Evolutionary conservation across 768 basidiomycete genomes (phyloP).

Genomic region (Tylopilus subfusipes): DNA sequence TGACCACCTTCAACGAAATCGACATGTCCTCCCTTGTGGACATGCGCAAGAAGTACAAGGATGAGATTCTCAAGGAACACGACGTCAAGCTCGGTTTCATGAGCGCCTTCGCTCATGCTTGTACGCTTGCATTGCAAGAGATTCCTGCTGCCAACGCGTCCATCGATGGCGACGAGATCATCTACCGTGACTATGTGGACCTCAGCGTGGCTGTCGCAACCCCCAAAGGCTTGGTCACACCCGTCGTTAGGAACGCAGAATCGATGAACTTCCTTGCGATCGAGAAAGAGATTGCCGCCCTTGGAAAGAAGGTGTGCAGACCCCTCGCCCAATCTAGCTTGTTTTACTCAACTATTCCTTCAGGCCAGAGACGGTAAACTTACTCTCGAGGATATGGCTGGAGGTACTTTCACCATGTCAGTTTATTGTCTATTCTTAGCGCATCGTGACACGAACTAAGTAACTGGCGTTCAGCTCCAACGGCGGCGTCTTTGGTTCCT

Average conservation of each 20-base stretch:
- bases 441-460: no score
- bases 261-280: slow-evolving; percentile 82
- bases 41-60: slow-evolving; percentile 93
- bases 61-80: slow-evolving; percentile 81
- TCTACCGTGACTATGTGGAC: slow-evolving; percentile 91
- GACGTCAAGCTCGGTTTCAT: slow-evolving; percentile 98
- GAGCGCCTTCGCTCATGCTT: slow-evolving; percentile 93
- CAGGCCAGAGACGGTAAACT: slow-evolving; percentile 89
- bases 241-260: slow-evolving; percentile 91
- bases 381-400: slow-evolving; percentile 97
- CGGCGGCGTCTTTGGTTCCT: slow-evolving; percentile 95
- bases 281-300: slow-evolving; percentile 85
- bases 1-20: slow-evolving; percentile 99
- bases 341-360: slow-evolving; percentile 5
- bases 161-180: slow-evolving; percentile 92
- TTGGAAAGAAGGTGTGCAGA: slow-evolving; percentile 78
- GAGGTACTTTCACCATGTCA: slow-evolving; percentile 98
- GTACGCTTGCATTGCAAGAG: slow-evolving; percentile 78
- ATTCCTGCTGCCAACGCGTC: slow-evolving; percentile 92
- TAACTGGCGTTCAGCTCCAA: slow-evolving; percentile 67
- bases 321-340: background rate
- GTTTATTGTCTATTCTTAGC: slow-evolving; percentile 27
- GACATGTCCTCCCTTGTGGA: slow-evolving; percentile 97
- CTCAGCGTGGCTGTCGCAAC: slow-evolving; percentile 95
- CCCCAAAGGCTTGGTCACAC: slow-evolving; percentile 95